Percentiles rank a stretch among this genome's conserved stretches.
phyloP scores from a whole-genome alignment of 225 moss, liverwort and hornwort species.

The Asterella californica region DNA sequence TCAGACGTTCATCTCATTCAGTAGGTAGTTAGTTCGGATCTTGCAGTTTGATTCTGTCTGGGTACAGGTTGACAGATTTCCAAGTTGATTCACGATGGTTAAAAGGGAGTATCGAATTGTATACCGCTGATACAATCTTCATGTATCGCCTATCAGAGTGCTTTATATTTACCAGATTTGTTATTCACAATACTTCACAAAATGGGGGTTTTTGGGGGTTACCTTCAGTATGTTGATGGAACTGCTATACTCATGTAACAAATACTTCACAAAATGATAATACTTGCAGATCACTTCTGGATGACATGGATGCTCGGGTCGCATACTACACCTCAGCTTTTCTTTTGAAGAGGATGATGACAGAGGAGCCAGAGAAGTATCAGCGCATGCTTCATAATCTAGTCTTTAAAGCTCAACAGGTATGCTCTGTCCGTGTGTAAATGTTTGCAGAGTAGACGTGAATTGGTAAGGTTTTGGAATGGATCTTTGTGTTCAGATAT shows the following conservation, averaged over 20 bases:
- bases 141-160: neutral
- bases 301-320: slow-evolving; percentile 96
- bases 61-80: neutral
- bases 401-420: slow-evolving; percentile 98
- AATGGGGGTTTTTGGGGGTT: neutral
- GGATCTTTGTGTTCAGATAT: no score
- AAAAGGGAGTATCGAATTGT: neutral
- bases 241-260: neutral
- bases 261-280: neutral
- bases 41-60: neutral
- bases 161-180: neutral
- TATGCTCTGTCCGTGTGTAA: slow-evolving; percentile 11
- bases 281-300: slow-evolving; percentile 70
- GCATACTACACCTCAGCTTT: slow-evolving; percentile 95
- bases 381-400: slow-evolving; percentile 99
- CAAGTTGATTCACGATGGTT: neutral
- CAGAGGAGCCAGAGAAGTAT: slow-evolving; percentile 88
- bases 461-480: no score
- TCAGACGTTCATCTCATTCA: neutral
- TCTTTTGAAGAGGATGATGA: slow-evolving; percentile 94
- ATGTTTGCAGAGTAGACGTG: no score
- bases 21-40: neutral
- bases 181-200: neutral
- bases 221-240: neutral
- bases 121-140: neutral